These are phyloP conservation scores for Ilyonectria mors-panacis DNA, from an alignment of 2,329 filamentous ascomycete species.

Conservation along the genomic window DNA sequence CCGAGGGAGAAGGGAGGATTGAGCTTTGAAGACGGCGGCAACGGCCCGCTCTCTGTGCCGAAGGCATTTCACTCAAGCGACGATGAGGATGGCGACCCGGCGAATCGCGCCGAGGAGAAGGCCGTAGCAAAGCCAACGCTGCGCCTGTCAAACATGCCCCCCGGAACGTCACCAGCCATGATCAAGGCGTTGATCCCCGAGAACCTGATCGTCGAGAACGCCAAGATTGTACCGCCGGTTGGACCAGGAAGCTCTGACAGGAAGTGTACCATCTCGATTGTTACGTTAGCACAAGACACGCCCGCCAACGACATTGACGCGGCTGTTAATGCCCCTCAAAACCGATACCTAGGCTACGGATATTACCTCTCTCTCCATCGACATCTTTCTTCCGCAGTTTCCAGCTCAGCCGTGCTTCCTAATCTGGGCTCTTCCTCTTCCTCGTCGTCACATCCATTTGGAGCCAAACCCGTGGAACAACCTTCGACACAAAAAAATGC, in stretches of 20 bases:
- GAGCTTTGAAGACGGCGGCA: constrained; percentile 57
- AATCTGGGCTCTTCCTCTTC: constrained; percentile 57
- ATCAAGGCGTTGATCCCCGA: constrained; percentile 73
- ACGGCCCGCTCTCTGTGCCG: constrained; percentile 70
- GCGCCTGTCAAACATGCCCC: constrained; percentile 73
- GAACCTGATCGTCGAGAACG: constrained; percentile 77
- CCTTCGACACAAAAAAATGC: constrained; percentile 52
- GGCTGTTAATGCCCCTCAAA: constrained; percentile 83
- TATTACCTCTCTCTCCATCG: constrained; percentile 85
- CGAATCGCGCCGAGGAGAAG: constrained; percentile 67
- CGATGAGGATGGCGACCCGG: constrained; percentile 64
- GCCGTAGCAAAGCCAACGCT: constrained; percentile 75
- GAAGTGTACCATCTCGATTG: constrained; percentile 82
- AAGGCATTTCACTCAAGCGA: constrained; percentile 81
- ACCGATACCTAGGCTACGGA: constrained; percentile 87
- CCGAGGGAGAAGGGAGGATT: constrained; percentile 48
- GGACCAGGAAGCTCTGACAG: constrained; percentile 72
- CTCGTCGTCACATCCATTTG: constrained; percentile 77
- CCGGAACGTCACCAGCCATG: constrained; percentile 70
- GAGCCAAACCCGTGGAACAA: constrained; percentile 77
- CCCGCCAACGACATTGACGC: constrained; percentile 87
- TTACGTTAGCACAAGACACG: constrained; percentile 85
- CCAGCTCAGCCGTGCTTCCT: constrained; percentile 59
- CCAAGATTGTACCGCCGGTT: constrained; percentile 76
- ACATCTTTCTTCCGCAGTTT: constrained; percentile 83